phyloP scores from a whole-genome alignment of 2,329 filamentous ascomycete species.

The Chrysosporium queenslandicum region DNA sequence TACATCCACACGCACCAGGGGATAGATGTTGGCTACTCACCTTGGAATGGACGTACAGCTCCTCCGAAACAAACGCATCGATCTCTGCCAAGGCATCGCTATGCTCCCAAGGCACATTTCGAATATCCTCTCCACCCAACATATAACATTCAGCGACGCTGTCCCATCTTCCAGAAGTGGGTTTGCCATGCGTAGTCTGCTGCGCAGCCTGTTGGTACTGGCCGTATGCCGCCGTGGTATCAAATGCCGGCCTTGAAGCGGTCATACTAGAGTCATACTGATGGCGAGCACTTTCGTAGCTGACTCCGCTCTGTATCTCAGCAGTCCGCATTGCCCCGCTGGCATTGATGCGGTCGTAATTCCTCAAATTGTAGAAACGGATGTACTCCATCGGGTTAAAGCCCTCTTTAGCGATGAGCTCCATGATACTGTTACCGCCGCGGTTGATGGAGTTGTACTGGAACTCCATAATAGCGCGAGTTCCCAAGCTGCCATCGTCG shows the following conservation, averaged over 20 bases:
- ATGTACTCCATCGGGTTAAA: constrained; percentile 72
- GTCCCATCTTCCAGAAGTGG: constrained; percentile 40
- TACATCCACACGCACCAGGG: constrained; percentile 39
- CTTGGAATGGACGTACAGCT: constrained; percentile 91
- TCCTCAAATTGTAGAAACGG: constrained; percentile 87
- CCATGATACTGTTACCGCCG: constrained; percentile 84
- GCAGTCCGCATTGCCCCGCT: constrained; percentile 56
- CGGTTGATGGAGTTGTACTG: constrained; percentile 94
- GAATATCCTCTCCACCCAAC: constrained; percentile 54
- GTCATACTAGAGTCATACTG: constrained; percentile 39
- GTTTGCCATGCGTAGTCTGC: constrained; percentile 36
- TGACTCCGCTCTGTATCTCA: constrained; percentile 36
- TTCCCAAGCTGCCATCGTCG: constrained; percentile 72
- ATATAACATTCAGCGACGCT: constrained; percentile 71
- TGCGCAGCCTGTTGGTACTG: constrained; percentile 63
- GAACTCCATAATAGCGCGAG: constrained; percentile 94
- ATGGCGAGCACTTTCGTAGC: constrained; percentile 37
- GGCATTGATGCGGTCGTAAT: constrained; percentile 84
- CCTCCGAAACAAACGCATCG: constrained; percentile 82
- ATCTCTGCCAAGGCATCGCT: constrained; percentile 61
- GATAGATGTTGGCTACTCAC: constrained; percentile 18
- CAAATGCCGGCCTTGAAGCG: constrained; percentile 29
- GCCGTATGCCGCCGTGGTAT: constrained; percentile 44
- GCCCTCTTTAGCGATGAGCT: constrained; percentile 60
- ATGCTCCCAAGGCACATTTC: constrained; percentile 68